A percentile compares a stretch with the other conserved stretches of the same genome.
Conservation (phyloP, 2,329 filamentous ascomycete genomes). For the Colletotrichum lupini region DNA sequence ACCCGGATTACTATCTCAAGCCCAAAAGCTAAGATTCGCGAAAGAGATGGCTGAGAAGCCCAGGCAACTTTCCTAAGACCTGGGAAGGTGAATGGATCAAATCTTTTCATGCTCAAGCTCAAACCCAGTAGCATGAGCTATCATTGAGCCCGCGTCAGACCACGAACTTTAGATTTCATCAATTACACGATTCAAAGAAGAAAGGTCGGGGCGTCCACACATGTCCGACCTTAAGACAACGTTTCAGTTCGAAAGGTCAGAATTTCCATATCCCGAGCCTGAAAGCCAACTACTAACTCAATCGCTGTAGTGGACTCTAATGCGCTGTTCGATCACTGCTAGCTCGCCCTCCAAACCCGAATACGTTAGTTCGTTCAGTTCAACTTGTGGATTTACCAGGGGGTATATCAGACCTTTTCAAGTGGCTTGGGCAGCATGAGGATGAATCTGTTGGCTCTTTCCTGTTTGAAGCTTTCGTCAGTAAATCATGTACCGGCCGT, state of each 20-base stretch:
- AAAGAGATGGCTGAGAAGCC: not conserved
- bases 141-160: not conserved
- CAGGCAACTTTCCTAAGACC: not conserved
- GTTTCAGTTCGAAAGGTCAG: not conserved
- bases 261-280: not conserved
- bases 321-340: not conserved
- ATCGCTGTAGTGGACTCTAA: slow-evolving; percentile 7
- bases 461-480: not conserved
- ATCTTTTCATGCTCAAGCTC: not conserved
- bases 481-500: not conserved
- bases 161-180: not conserved
- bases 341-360: not conserved
- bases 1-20: not conserved
- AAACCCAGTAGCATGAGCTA: not conserved
- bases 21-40: not conserved
- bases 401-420: not conserved
- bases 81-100: not conserved
- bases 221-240: not conserved
- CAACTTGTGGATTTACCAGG: not conserved
- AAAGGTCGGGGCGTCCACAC: not conserved
- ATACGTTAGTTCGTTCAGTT: not conserved
- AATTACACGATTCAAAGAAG: not conserved
- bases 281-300: not conserved
- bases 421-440: not conserved
- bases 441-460: not conserved